Percentiles rank a stretch among this genome's conserved stretches.
These are phyloP conservation scores for Cladosporium oxysporum DNA, from an alignment of 2,329 filamentous ascomycete genomes.

Conservation along the genomic window DNA sequence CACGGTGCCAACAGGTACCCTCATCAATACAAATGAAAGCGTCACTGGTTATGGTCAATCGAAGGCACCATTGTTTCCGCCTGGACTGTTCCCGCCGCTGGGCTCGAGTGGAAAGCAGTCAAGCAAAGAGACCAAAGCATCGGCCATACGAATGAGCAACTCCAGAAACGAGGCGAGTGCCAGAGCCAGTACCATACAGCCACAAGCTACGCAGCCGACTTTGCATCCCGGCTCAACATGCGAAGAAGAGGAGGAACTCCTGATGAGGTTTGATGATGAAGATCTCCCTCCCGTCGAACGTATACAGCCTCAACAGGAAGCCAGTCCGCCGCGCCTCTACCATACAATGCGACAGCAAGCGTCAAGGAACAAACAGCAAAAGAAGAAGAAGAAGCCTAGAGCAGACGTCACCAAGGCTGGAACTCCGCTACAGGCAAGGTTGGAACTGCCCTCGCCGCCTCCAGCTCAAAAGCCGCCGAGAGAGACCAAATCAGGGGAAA, in stretches of 20 bases:
- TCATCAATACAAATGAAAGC: conserved; percentile 16
- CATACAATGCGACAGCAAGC: conserved; percentile 18
- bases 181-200: neutral
- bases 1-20: neutral
- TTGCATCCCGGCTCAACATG: neutral
- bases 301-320: neutral
- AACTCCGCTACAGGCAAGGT: neutral
- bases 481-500: neutral
- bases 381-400: conserved; percentile 16
- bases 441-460: conserved; percentile 11
- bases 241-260: neutral
- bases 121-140: neutral
- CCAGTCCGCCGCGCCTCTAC: neutral
- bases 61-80: neutral
- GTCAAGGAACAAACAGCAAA: conserved; percentile 8
- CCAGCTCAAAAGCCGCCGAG: neutral
- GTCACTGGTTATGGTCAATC: neutral
- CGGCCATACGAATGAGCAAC: neutral
- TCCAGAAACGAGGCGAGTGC: neutral
- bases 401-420: neutral
- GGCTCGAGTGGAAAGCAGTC: neutral
- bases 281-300: conserved; percentile 7
- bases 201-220: neutral
- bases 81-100: conserved; percentile 2
- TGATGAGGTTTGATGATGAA: conserved; percentile 4